These are phyloP conservation scores for Fusarium torreyae DNA, from an alignment of 2,329 filamentous ascomycete genomes.

Conservation along the genomic window DNA sequence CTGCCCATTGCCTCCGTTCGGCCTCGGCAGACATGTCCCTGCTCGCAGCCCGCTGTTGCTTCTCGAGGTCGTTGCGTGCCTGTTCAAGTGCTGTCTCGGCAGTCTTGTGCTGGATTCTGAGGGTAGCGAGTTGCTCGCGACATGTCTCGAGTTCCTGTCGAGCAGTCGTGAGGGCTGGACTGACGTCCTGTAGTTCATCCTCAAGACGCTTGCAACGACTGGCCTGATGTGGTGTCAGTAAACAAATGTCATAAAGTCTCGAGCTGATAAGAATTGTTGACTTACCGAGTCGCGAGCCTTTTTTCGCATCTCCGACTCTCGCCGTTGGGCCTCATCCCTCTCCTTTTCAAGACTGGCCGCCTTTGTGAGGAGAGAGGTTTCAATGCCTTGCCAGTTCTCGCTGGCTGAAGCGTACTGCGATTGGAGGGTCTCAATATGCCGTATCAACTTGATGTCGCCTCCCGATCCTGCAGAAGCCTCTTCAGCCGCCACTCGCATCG, in stretches of 20 bases:
- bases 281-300: slow-evolving; percentile 89
- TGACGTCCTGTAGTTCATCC: slow-evolving; percentile 84
- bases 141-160: slow-evolving; percentile 75
- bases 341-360: slow-evolving; percentile 88
- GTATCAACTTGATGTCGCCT: slow-evolving; percentile 88
- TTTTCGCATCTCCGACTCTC: slow-evolving; percentile 89
- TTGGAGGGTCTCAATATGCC: slow-evolving; percentile 95
- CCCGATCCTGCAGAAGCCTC: slow-evolving; percentile 87
- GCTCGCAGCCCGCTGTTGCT: slow-evolving; percentile 57
- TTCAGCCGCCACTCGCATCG: slow-evolving; percentile 86
- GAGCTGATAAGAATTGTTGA: slow-evolving; percentile 27
- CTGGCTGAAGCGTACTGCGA: slow-evolving; percentile 95
- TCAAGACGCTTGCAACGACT: slow-evolving; percentile 77
- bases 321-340: slow-evolving; percentile 85
- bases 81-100: slow-evolving; percentile 76
- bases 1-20: slow-evolving; percentile 66
- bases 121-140: slow-evolving; percentile 70
- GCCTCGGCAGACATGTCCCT: slow-evolving; percentile 56
- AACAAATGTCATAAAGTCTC: not conserved
- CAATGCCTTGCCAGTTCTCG: slow-evolving; percentile 98
- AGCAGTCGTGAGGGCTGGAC: slow-evolving; percentile 73
- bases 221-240: slow-evolving; percentile 64
- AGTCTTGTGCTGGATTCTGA: slow-evolving; percentile 77
- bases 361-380: slow-evolving; percentile 85
- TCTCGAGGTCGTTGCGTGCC: slow-evolving; percentile 65